Base-by-base conservation (phyloP, 75 land plant genomes). In the Azolla pinnata region DNA sequence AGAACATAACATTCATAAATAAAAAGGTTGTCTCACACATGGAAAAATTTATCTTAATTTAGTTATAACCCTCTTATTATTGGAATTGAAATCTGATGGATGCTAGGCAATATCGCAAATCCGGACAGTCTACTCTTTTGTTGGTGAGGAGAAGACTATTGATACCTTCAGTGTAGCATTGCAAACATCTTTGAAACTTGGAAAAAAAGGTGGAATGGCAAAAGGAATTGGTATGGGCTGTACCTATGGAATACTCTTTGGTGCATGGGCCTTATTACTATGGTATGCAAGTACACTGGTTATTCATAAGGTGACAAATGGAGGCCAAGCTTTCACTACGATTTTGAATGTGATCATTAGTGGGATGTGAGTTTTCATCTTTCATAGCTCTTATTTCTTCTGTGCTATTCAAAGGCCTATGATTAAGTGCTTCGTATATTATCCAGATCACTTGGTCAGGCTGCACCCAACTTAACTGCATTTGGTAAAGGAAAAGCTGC, bases 241-340 rank as follows among this genome's bases (percentile, higher is more conserved):
- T 31, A 79, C 86, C 0, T 73, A 70, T 54, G 80, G 75, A 2
- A 32, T 83, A 23, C 19, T 62, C 38, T 67, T 73, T 16, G 66
- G 71, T 58, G 67, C 83, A 2, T 85, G 83, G 83, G 86, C 89
- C 14, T 66, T 85, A 33, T 64, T 83, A 21, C 70, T 85, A 1
- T 86, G 90, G 90, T 83, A 83, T 67, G 83, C 83, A 18, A 64
- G 90, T 31, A 33, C 69, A 14, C 69, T 86, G 23, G 77, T 86
- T 29, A 62, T 72, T 20, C 75, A 77, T 49, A 52, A 65, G 4
- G 56, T 52, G 19, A 77, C 87, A 27, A 77, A 73, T 66, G 90
- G 85, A 17, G 90, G 83, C 2, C 69, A 83, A 60, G 87, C 87
- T 40, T 77, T 86, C 65, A 77, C 87, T 20, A 77, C 87, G 42